phyloP scores from a whole-genome alignment of 805 yeast genomes.

The Ascoidea rubescens region DNA sequence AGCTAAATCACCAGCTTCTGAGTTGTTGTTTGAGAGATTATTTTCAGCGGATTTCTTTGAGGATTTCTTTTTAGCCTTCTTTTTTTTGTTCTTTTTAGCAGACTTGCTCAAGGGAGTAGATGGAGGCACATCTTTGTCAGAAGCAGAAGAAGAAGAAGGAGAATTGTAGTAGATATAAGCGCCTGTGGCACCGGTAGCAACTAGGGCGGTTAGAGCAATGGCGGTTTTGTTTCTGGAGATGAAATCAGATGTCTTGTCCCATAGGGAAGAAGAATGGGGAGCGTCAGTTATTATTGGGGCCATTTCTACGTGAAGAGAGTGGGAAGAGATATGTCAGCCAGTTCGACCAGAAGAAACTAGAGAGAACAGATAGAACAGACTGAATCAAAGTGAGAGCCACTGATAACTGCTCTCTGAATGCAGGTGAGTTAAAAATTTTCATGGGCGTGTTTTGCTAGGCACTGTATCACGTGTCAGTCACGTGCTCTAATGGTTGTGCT shows the following conservation, averaged over 20 bases:
- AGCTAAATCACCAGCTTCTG: slow-evolving; percentile 20
- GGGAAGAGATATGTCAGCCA: too few relatives aligned
- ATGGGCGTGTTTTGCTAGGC: not conserved
- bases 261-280: slow-evolving; percentile 2
- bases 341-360: too few relatives aligned
- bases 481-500: slow-evolving; percentile 10
- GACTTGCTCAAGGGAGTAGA: slow-evolving; percentile 9
- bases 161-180: slow-evolving; percentile 30
- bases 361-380: too few relatives aligned
- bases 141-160: slow-evolving; percentile 8
- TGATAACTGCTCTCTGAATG: too few relatives aligned
- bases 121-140: slow-evolving; percentile 7
- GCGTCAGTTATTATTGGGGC: slow-evolving; percentile 9
- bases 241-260: slow-evolving; percentile 16
- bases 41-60: slow-evolving; percentile 11
- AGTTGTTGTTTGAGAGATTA: slow-evolving; percentile 10
- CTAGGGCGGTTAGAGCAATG: slow-evolving; percentile 46
- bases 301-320: slow-evolving; percentile 1
- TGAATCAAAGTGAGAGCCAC: too few relatives aligned
- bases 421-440: not conserved
- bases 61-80: slow-evolving; percentile 23
- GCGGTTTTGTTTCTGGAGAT: slow-evolving; percentile 45
- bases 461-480: not conserved
- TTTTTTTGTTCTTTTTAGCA: slow-evolving; percentile 30
- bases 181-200: slow-evolving; percentile 49